phyloP scores from a whole-genome alignment of 2,329 filamentous ascomycete species.

The Claviceps capensis region DNA sequence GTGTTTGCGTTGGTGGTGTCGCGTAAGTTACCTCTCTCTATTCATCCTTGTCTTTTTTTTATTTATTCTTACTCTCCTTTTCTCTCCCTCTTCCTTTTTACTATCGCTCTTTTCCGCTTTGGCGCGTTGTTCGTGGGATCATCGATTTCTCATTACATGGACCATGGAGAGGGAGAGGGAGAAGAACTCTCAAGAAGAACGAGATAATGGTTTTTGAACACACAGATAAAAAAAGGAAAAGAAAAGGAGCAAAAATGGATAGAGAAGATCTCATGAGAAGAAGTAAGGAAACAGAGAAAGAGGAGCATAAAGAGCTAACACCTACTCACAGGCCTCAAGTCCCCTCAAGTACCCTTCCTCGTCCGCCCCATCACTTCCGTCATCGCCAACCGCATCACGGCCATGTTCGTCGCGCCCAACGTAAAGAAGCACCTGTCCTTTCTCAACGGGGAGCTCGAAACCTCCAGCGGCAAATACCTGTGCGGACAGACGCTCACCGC shows the following conservation, averaged over 20 bases:
- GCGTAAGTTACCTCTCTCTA: constrained; percentile 21
- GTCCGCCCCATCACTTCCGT: constrained; percentile 36
- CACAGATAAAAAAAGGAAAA: neutral
- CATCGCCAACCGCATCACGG: constrained; percentile 28
- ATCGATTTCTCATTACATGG: neutral
- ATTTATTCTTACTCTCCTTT: neutral
- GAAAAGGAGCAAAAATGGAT: neutral
- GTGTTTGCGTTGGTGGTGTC: constrained; percentile 48
- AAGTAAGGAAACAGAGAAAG: neutral
- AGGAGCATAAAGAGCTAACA: neutral
- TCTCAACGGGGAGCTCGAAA: constrained; percentile 34
- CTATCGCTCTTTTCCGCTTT: no score
- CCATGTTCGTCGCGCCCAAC: constrained; percentile 32
- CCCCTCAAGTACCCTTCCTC: constrained; percentile 34
- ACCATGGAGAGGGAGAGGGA: no score
- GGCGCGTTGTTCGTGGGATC: neutral
- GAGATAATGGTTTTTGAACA: neutral
- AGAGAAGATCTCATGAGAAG: neutral
- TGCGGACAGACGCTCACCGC: constrained; percentile 35
- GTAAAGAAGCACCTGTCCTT: constrained; percentile 32
- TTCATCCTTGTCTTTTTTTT: neutral
- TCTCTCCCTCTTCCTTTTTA: neutral
- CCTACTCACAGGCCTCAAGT: constrained; percentile 25
- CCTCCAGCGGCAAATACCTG: constrained; percentile 32
- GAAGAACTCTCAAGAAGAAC: neutral